Conservation (phyloP, 2,329 filamentous ascomycete species). For the Penicillium sp. region DNA sequence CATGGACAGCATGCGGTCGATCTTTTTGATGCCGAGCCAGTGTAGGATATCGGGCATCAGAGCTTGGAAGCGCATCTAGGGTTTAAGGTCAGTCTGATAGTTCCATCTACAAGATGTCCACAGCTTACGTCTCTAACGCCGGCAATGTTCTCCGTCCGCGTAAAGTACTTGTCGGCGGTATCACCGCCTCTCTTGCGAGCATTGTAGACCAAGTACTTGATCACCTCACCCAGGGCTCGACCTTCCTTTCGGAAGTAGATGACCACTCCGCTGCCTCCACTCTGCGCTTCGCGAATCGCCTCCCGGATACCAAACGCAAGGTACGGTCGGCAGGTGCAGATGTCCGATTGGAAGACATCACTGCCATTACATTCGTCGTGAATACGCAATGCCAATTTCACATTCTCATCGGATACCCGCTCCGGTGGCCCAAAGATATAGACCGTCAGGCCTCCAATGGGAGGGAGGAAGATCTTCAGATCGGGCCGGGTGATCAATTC, state of each 20-base stretch:
- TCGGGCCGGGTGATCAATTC: constrained; percentile 91
- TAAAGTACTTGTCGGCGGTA: constrained; percentile 60
- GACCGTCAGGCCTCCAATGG: constrained; percentile 89
- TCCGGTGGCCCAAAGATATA: constrained; percentile 94
- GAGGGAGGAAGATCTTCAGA: constrained; percentile 90
- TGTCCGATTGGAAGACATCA: constrained; percentile 95
- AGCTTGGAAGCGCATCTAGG: constrained; percentile 86
- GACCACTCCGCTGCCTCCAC: constrained; percentile 83
- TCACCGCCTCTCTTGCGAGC: constrained; percentile 40
- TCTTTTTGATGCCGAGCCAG: constrained; percentile 97
- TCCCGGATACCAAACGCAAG: constrained; percentile 95
- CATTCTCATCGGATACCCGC: constrained; percentile 81
- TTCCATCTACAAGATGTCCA: constrained; percentile 4
- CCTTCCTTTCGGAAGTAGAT: constrained; percentile 99
- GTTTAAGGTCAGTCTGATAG: constrained; percentile 8
- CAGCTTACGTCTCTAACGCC: constrained; percentile 64
- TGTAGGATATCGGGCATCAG: constrained; percentile 96
- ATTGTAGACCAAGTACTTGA: constrained; percentile 66
- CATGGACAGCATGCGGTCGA: constrained; percentile 97
- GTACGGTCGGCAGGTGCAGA: constrained; percentile 87
- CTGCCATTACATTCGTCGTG: constrained; percentile 90
- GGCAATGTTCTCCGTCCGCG: constrained; percentile 94
- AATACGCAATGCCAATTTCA: constrained; percentile 71
- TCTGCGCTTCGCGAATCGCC: constrained; percentile 92
- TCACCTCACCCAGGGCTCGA: constrained; percentile 85